Evolutionary conservation across 2,329 filamentous ascomycete genomes (phyloP).

Genomic region (Ophiostoma tasmaniense): DNA sequence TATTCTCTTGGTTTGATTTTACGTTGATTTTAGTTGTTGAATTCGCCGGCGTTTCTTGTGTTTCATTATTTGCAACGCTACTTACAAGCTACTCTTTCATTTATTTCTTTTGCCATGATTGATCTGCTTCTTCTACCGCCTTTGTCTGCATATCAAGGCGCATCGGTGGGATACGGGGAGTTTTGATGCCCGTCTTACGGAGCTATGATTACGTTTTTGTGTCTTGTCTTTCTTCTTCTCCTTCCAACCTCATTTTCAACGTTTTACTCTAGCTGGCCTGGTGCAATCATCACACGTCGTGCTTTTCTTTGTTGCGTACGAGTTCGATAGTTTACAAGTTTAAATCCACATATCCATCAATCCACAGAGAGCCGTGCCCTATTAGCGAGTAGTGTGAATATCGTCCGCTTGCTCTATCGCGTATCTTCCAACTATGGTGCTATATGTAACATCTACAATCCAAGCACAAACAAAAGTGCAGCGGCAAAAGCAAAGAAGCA

Average conservation of each 20-base stretch:
- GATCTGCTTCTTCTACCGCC: neutral
- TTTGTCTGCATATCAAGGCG: slow-evolving; percentile 5
- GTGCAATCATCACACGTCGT: neutral
- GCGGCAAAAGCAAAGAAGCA: neutral
- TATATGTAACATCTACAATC: neutral
- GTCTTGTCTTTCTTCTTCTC: neutral
- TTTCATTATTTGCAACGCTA: neutral
- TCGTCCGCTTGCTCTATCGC: neutral
- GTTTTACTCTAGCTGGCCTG: neutral
- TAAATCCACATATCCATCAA: neutral
- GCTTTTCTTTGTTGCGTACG: neutral
- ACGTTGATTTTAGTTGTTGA: neutral
- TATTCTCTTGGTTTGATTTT: no score
- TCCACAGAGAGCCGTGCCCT: no score
- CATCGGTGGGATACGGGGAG: neutral
- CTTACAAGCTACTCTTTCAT: no score
- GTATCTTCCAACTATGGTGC: neutral
- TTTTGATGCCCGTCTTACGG: neutral
- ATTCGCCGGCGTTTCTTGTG: neutral
- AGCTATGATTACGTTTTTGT: neutral
- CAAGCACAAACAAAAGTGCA: neutral
- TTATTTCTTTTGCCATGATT: neutral
- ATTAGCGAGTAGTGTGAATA: neutral
- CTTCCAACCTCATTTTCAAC: neutral
- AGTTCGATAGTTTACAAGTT: neutral